phyloP scores from a whole-genome alignment of 2,329 filamentous ascomycete species.

The Aspergillus intermedius region DNA sequence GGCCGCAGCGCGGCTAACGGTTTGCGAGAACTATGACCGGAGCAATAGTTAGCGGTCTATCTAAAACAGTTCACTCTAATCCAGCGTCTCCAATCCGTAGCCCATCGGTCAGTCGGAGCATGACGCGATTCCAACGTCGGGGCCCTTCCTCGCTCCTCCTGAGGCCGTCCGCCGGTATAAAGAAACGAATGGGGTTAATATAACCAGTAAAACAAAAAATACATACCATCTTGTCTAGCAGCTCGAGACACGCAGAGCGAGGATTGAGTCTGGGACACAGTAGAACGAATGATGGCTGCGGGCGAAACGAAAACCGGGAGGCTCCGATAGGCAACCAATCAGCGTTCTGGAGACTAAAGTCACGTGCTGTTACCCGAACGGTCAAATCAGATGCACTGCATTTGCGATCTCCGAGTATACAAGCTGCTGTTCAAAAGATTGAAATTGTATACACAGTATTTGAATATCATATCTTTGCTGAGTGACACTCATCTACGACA shows the following conservation, averaged over 20 bases:
- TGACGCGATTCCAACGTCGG: constrained; percentile 1
- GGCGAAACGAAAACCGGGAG: constrained; percentile 29
- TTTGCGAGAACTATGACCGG: constrained; percentile 25
- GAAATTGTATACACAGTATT: neutral
- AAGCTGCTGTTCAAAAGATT: neutral
- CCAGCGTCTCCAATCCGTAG: constrained; percentile 1
- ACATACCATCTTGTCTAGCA: constrained; percentile 27
- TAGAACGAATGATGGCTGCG: constrained; percentile 12
- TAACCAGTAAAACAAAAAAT: too few species aligned
- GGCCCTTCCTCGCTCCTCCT: neutral
- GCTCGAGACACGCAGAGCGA: constrained; percentile 16
- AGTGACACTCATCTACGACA: neutral
- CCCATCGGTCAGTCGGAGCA: neutral
- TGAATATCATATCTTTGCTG: neutral
- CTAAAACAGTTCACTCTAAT: neutral
- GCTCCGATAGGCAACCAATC: constrained; percentile 25
- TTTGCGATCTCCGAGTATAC: constrained; percentile 5
- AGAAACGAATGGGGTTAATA: neutral
- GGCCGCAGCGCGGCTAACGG: constrained; percentile 31
- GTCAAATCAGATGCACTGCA: constrained; percentile 14
- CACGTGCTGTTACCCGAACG: constrained; percentile 12
- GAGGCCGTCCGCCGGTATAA: neutral
- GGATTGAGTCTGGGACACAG: constrained; percentile 16
- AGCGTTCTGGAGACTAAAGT: constrained; percentile 9
- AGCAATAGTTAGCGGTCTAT: constrained; percentile 15